Evolutionary conservation across 257 asterid species (phyloP).

Genomic region (Lithospermum erythrorhizon): DNA sequence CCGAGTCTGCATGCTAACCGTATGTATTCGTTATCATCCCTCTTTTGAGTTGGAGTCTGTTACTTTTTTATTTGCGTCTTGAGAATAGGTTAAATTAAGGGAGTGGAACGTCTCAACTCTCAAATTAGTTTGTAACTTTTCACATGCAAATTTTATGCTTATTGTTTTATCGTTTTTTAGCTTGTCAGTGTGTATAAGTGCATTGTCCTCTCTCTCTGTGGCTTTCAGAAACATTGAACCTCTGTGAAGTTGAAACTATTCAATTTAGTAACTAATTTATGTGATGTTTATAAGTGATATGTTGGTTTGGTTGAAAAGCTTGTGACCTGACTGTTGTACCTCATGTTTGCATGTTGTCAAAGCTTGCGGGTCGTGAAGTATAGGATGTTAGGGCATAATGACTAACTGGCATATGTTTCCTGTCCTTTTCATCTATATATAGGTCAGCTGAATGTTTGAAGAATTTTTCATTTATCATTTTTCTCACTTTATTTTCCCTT

Average conservation of each 20-base stretch:
- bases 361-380: too few relatives aligned
- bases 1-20: conserved; percentile 31
- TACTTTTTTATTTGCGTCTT: background rate
- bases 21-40: conserved; percentile 17
- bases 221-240: background rate
- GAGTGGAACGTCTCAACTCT: background rate
- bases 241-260: background rate
- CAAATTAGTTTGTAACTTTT: background rate
- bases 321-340: too few relatives aligned
- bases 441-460: background rate
- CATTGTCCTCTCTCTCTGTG: background rate
- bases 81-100: background rate
- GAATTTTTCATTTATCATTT: conserved; percentile 1
- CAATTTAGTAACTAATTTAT: too few relatives aligned
- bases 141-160: background rate
- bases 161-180: background rate
- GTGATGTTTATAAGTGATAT: too few relatives aligned
- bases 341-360: too few relatives aligned
- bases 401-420: background rate
- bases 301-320: too few relatives aligned
- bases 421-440: background rate
- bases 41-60: background rate
- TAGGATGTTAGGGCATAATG: too few relatives aligned
- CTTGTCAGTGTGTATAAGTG: background rate
- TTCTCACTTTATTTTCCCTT: conserved; percentile 3